Conservation (phyloP, 768 basidiomycete species). For the Clavaria fumosa region DNA sequence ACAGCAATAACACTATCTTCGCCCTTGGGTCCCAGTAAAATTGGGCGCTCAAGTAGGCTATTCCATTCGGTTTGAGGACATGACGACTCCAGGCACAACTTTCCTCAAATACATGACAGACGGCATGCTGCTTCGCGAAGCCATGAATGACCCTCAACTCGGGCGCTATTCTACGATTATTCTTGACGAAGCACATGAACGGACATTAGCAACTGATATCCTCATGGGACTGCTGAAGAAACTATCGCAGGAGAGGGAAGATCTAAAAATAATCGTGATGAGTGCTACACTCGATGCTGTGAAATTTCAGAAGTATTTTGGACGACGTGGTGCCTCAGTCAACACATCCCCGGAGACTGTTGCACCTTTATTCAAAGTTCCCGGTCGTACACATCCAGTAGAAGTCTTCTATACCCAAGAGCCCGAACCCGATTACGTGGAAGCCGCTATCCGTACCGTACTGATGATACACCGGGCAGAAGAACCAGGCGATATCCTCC, state of each 20-base stretch:
- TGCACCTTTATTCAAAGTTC: constrained; percentile 80
- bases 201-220: constrained; percentile 94
- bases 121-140: constrained; percentile 96
- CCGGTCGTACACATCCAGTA: constrained; percentile 88
- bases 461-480: constrained; percentile 96
- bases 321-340: too few relatives aligned
- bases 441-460: constrained; percentile 91
- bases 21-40: constrained; percentile 55
- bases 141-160: constrained; percentile 90
- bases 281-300: constrained; percentile 92
- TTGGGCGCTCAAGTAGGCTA: constrained; percentile 95
- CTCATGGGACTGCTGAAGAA: constrained; percentile 92
- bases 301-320: constrained; percentile 95
- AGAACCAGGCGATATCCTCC: constrained; percentile 78
- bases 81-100: constrained; percentile 79
- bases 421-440: constrained; percentile 90
- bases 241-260: constrained; percentile 62
- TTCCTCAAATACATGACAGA: constrained; percentile 99
- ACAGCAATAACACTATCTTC: too few relatives aligned
- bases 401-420: constrained; percentile 91
- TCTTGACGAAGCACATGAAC: constrained; percentile 96
- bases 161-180: constrained; percentile 93
- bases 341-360: constrained; percentile 23
- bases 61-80: constrained; percentile 96
- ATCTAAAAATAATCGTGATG: constrained; percentile 98